Conservation (phyloP, 2,329 filamentous ascomycete genomes). For the Trichophyton verrucosum region DNA sequence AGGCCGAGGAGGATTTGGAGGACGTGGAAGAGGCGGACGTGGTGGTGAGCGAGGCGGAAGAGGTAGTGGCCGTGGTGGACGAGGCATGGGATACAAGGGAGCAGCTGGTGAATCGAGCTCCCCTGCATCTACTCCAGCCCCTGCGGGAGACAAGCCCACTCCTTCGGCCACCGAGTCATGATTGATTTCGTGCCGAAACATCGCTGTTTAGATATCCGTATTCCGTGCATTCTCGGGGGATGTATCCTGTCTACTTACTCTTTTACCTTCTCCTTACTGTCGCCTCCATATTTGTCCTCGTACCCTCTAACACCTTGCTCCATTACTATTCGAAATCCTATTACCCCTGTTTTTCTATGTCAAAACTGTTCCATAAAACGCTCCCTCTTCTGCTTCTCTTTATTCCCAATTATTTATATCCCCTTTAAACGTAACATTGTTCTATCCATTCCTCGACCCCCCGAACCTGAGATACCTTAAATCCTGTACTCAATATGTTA, state of each 20-base stretch:
- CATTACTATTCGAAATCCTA: not conserved
- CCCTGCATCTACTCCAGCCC: constrained; percentile 6
- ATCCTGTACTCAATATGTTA: not conserved
- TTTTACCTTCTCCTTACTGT: not conserved
- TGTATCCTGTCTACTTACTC: not conserved
- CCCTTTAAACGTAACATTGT: not conserved
- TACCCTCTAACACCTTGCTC: not conserved
- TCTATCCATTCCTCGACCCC: not conserved
- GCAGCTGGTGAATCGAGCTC: constrained; percentile 8
- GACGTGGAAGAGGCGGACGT: constrained; percentile 40
- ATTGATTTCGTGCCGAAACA: not conserved
- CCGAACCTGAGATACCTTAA: not conserved
- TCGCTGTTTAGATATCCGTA: not conserved
- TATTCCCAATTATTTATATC: not conserved
- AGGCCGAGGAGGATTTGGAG: constrained; percentile 47
- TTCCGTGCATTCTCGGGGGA: not conserved
- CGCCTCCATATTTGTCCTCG: not conserved
- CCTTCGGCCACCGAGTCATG: constrained; percentile 5
- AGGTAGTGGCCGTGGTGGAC: constrained; percentile 45
- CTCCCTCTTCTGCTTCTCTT: not conserved
- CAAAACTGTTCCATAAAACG: not conserved
- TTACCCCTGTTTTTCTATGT: constrained; percentile 1
- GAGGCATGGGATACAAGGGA: constrained; percentile 34
- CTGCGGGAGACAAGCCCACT: constrained; percentile 7
- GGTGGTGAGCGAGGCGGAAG: constrained; percentile 45